Conservation (phyloP, 768 basidiomycete genomes). For the Nevesoporus exiguus region DNA sequence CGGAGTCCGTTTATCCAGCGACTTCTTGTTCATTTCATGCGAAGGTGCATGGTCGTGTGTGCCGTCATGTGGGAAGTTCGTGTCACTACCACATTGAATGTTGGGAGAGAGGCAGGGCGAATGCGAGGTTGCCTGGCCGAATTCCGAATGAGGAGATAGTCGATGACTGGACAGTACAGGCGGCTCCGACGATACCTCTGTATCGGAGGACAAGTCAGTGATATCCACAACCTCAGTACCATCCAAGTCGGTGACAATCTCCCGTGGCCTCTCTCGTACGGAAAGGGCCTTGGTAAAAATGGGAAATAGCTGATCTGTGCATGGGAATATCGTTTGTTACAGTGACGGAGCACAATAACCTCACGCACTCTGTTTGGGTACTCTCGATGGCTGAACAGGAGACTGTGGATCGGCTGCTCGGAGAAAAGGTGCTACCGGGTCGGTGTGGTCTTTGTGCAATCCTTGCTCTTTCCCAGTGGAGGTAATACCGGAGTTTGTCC, state of each 20-base stretch:
- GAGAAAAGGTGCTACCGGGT: background rate
- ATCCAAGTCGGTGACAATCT: constrained; percentile 13
- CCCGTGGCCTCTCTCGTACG: constrained; percentile 1
- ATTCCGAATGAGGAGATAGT: constrained; percentile 11
- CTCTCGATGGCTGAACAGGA: background rate
- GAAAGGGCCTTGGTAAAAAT: constrained; percentile 21
- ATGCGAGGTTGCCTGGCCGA: constrained; percentile 2
- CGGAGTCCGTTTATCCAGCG: background rate
- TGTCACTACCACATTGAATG: background rate
- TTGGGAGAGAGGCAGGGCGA: constrained; percentile 6
- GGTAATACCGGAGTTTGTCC: background rate
- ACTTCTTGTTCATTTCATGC: constrained; percentile 4
- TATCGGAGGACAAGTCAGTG: constrained; percentile 15
- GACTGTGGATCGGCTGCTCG: background rate
- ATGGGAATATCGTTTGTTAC: background rate
- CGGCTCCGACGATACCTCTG: constrained; percentile 14
- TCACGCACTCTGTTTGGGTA: constrained; percentile 22
- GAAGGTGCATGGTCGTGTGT: background rate
- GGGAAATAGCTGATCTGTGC: constrained; percentile 25
- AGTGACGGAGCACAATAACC: background rate
- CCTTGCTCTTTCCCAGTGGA: background rate
- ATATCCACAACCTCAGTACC: constrained; percentile 18
- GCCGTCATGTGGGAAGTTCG: constrained; percentile 7
- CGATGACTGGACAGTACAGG: too few relatives aligned
- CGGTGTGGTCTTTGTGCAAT: background rate